Evolutionary conservation across 2,329 filamentous ascomycete genomes (phyloP).

Genomic region (Niveomyces coronatus): DNA sequence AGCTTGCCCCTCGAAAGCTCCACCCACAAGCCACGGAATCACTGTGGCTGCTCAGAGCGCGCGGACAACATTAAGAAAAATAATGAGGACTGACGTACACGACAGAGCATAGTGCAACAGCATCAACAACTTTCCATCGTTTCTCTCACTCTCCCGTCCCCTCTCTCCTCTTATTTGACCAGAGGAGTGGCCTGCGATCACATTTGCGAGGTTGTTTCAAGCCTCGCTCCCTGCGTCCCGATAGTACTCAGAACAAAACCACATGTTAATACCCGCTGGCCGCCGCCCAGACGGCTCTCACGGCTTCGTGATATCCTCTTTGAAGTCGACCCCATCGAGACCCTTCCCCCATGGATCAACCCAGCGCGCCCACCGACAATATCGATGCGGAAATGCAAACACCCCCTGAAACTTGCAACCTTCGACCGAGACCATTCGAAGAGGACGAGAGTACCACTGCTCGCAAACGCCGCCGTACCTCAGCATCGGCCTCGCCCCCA

Average conservation of each 20-base stretch:
- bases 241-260: slow-evolving; percentile 21
- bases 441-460: slow-evolving; percentile 44
- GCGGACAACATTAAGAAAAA: too few relatives aligned
- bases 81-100: too few relatives aligned
- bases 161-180: background rate
- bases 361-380: slow-evolving; percentile 37
- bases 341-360: slow-evolving; percentile 36
- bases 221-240: slow-evolving; percentile 1
- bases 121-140: background rate
- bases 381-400: slow-evolving; percentile 43
- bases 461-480: slow-evolving; percentile 53
- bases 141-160: background rate
- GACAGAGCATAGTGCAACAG: too few relatives aligned
- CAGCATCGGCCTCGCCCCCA: slow-evolving; percentile 38
- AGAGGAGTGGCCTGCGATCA: slow-evolving; percentile 5
- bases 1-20: too few relatives aligned
- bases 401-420: slow-evolving; percentile 53
- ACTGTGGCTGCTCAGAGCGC: too few relatives aligned
- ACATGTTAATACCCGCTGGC: slow-evolving; percentile 39
- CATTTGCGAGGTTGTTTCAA: slow-evolving; percentile 3
- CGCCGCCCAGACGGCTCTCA: slow-evolving; percentile 42
- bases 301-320: slow-evolving; percentile 40
- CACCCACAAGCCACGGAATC: too few relatives aligned
- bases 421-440: slow-evolving; percentile 54
- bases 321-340: slow-evolving; percentile 25